Percentiles rank a stretch among this genome's conserved stretches.
phyloP scores from a whole-genome alignment of 108 stramenopile genomes.

The Fragilaria crotonensis region DNA sequence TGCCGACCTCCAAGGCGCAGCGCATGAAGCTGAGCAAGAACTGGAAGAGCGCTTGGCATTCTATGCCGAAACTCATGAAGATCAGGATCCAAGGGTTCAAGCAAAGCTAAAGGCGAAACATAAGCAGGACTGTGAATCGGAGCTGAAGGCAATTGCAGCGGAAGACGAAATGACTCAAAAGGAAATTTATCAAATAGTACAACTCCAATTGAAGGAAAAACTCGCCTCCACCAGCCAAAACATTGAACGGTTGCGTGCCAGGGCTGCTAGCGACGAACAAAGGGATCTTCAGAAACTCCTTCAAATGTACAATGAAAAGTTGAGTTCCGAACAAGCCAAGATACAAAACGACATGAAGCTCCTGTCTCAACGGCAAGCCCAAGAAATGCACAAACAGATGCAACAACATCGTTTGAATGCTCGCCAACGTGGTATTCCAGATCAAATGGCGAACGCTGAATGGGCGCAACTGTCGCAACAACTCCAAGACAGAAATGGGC shows the following conservation, averaged over 20 bases:
- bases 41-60: conserved; percentile 46
- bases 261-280: conserved; percentile 34
- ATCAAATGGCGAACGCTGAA: conserved; percentile 32
- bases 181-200: conserved; percentile 34
- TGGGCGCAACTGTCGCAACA: conserved; percentile 38
- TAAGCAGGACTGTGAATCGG: conserved; percentile 13
- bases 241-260: conserved; percentile 23
- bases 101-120: not conserved
- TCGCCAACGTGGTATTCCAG: conserved; percentile 25
- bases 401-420: conserved; percentile 42
- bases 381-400: conserved; percentile 29
- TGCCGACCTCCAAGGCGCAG: not conserved
- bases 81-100: conserved; percentile 33
- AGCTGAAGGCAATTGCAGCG: conserved; percentile 19
- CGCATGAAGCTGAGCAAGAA: conserved; percentile 1
- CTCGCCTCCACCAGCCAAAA: conserved; percentile 21
- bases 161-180: conserved; percentile 30
- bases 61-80: conserved; percentile 56
- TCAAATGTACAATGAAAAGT: conserved; percentile 21
- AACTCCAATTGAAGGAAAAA: conserved; percentile 31
- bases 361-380: conserved; percentile 28
- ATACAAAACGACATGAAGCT: conserved; percentile 42
- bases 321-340: conserved; percentile 23
- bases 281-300: conserved; percentile 26
- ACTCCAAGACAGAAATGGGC: conserved; percentile 43